phyloP scores from a whole-genome alignment of 345 rosid species.

The Psidium friedrichsthalianum region DNA sequence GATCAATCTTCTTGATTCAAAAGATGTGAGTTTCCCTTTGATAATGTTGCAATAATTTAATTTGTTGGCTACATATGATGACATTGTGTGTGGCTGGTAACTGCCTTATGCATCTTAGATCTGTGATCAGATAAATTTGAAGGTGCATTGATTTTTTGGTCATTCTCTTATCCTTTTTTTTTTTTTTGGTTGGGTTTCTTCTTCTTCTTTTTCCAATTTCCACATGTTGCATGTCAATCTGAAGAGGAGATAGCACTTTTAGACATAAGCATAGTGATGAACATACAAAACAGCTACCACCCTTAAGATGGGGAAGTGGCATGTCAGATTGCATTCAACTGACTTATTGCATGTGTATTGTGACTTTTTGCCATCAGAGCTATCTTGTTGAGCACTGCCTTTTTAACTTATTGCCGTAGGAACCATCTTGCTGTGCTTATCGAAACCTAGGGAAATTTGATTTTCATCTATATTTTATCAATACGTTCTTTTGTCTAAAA shows the following conservation, averaged over 20 bases:
- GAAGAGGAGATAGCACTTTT: background rate
- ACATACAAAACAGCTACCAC: background rate
- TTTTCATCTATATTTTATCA: background rate
- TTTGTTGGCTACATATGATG: background rate
- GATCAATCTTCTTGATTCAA: constrained; percentile 90
- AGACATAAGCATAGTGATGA: background rate
- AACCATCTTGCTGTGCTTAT: background rate
- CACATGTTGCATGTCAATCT: background rate
- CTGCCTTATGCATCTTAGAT: background rate
- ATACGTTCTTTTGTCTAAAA: background rate
- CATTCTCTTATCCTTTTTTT: background rate
- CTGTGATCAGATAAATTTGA: background rate
- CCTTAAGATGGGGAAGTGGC: background rate
- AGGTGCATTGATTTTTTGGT: background rate
- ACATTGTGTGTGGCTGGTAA: background rate
- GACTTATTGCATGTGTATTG: background rate
- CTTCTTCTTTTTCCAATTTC: background rate
- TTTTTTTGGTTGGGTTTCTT: background rate
- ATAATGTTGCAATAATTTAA: background rate
- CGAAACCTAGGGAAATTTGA: background rate
- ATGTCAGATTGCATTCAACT: background rate
- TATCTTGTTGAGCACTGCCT: background rate
- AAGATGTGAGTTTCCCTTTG: constrained; percentile 50
- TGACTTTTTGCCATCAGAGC: background rate
- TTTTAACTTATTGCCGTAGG: background rate